A percentile compares a stretch with the other conserved stretches of the same genome.
phyloP scores from a whole-genome alignment of 2,329 filamentous ascomycete genomes.

The Penicillium sp. region DNA sequence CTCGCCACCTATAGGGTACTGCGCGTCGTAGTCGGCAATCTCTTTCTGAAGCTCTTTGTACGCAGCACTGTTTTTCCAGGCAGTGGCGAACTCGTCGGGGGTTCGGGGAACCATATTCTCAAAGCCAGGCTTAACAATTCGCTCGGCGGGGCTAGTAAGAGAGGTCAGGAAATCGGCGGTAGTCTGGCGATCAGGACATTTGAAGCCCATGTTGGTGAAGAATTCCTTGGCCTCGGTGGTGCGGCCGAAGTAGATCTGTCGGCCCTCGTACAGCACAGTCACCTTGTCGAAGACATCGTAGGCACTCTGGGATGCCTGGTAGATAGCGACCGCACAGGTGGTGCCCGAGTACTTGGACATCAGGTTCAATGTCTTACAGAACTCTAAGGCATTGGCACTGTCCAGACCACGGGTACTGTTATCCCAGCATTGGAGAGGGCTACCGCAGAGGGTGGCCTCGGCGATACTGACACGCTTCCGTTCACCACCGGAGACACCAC shows the following conservation, averaged over 20 bases:
- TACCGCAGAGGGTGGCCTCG: conserved; percentile 51
- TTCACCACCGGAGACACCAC: conserved; percentile 62
- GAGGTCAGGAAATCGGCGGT: conserved; percentile 71
- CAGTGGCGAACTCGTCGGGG: conserved; percentile 64
- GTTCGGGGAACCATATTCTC: conserved; percentile 66
- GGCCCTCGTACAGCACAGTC: conserved; percentile 70
- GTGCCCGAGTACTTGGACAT: conserved; percentile 52
- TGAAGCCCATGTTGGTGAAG: conserved; percentile 69
- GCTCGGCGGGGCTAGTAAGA: conserved; percentile 64
- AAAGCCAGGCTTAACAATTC: conserved; percentile 58
- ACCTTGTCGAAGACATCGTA: conserved; percentile 70
- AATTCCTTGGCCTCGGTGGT: conserved; percentile 61
- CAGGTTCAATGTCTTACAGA: conserved; percentile 53
- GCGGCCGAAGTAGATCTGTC: conserved; percentile 74
- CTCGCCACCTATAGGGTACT: conserved; percentile 46
- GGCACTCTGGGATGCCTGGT: conserved; percentile 51
- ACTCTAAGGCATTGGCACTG: conserved; percentile 58
- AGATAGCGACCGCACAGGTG: conserved; percentile 58
- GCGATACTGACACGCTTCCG: conserved; percentile 63
- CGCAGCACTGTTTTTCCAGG: conserved; percentile 57
- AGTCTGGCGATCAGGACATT: conserved; percentile 67
- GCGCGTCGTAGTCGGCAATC: conserved; percentile 46
- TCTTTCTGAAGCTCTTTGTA: conserved; percentile 44
- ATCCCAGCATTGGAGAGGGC: conserved; percentile 51
- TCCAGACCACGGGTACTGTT: conserved; percentile 55